Evolutionary conservation across 202 grass and related monocot genomes (phyloP), one percentile per base, ranked within the genome.

Genomic region (Hordeum pubiflorum): DNA sequence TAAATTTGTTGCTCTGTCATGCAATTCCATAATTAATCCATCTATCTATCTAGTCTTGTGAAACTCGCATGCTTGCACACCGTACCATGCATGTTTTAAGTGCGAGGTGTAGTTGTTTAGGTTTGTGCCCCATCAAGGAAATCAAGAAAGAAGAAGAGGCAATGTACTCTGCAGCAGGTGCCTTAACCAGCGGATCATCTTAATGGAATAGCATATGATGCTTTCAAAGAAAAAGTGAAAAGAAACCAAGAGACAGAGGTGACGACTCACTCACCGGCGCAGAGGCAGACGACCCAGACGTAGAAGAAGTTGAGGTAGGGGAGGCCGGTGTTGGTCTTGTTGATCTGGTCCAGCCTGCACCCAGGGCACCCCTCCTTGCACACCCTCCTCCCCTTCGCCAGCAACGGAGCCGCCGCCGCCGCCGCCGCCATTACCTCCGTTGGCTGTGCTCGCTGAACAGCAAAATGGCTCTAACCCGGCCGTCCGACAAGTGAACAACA

Each of bases 261-360:
- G 40, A 43, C 41, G 46, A 50, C 44, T 18, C 36, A 38, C 68
- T 84, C 41, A 89, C 90, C 12, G 12, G 83, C 78, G 40, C 77
- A 65, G 64, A 92, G 72, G 58, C 76, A 81, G 80, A 92, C 80
- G 40, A 89, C 34, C 83, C 83, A 92, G 4, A 92, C 77, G 80
- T 89, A 92, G 83, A 92, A 86, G 77, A 92, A 92, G 26, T 87
- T 77, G 72, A 67, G 84, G 84, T 87, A 92, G 27, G 90, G 90
- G 55, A 92, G 32, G 71, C 86, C 87, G 56, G 65, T 7, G 2
- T 17, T 72, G 40, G 33, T 27, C 65, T 87, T 83, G 64, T 81
- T 87, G 8, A 10, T 68, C 77, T 77, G 46, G 9, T 81, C 86
- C 58, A 78, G 40, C 65, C 43, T 63, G 83, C 90, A 92, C 13